Percentiles rank a stretch among this genome's conserved stretches.
These are phyloP conservation scores for Amanita subjunquillea DNA, from an alignment of 768 basidiomycete genomes.

Conservation along the genomic window DNA sequence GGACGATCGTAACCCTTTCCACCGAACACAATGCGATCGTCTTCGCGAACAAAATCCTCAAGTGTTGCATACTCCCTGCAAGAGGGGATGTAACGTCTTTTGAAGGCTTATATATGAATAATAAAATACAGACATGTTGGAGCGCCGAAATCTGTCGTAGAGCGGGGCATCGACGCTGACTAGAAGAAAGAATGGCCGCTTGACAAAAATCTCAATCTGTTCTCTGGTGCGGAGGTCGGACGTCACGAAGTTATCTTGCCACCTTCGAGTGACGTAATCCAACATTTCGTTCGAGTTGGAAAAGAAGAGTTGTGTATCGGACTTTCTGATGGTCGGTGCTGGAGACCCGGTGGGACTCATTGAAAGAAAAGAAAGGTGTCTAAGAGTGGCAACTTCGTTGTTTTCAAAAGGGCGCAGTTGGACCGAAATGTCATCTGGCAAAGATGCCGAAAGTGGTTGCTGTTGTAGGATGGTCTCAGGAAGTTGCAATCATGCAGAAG, in stretches of 20 bases:
- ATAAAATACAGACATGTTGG: constrained; percentile 30
- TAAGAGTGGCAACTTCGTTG: constrained; percentile 7
- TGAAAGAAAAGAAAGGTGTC: constrained; percentile 30
- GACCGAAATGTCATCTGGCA: constrained; percentile 1
- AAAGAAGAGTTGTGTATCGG: constrained; percentile 25
- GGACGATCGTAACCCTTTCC: constrained; percentile 7
- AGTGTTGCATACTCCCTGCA: constrained; percentile 26
- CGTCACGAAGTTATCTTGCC: constrained; percentile 77
- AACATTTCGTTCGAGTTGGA: constrained; percentile 44
- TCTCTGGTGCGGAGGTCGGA: constrained; percentile 47
- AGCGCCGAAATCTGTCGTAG: constrained; percentile 53
- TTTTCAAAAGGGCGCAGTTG: background rate
- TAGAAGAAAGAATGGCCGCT: constrained; percentile 86
- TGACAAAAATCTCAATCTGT: constrained; percentile 60
- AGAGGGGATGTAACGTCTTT: background rate
- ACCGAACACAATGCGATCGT: constrained; percentile 69
- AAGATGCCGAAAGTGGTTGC: background rate
- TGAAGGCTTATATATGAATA: background rate
- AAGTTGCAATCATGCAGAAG: background rate
- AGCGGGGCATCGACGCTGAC: constrained; percentile 79
- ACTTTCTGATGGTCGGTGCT: constrained; percentile 12
- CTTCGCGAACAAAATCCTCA: constrained; percentile 61
- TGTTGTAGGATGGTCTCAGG: background rate
- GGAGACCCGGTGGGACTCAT: constrained; percentile 24
- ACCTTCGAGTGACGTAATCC: constrained; percentile 68